A percentile compares a stretch with the other conserved stretches of the same genome.
phyloP scores from a whole-genome alignment of 495 filamentous ascomycete species.

The Tuber umbilicatum region DNA sequence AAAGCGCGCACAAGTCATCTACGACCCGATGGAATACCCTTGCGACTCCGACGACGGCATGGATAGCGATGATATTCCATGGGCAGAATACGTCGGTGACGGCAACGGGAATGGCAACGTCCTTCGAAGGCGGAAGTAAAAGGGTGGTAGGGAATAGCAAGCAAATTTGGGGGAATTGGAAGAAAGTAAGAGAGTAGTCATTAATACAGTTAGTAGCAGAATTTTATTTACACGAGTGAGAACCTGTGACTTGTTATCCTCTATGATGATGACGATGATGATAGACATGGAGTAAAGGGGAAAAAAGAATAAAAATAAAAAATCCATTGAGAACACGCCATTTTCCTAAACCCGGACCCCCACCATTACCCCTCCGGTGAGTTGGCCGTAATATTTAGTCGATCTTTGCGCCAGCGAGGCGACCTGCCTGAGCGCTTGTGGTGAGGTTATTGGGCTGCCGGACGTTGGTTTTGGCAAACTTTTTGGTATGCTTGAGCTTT shows the following conservation, averaged over 20 bases:
- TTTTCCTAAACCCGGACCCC: neutral
- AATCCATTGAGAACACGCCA: neutral
- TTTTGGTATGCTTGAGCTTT: slow-evolving; percentile 66
- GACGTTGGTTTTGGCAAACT: slow-evolving; percentile 52
- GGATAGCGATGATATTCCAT: neutral
- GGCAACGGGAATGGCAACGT: neutral
- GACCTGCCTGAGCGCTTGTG: slow-evolving; percentile 40
- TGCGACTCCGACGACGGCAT: neutral
- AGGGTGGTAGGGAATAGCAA: neutral
- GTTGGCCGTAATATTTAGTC: slow-evolving; percentile 43
- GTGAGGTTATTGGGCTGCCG: slow-evolving; percentile 55
- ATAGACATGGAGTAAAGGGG: neutral
- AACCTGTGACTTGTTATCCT: neutral
- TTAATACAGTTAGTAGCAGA: neutral
- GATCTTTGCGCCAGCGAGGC: slow-evolving; percentile 50
- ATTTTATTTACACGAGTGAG: slow-evolving; percentile 2
- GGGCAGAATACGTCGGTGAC: neutral
- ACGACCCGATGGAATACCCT: neutral
- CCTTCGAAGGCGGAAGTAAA: neutral
- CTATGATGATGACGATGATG: neutral
- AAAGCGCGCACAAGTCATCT: neutral
- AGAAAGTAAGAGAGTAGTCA: neutral
- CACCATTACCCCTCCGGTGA: neutral
- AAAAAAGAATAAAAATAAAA: neutral
- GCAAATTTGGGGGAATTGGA: neutral